Base-by-base conservation (phyloP, 306 rosid species). In the Cicer judaicum region DNA sequence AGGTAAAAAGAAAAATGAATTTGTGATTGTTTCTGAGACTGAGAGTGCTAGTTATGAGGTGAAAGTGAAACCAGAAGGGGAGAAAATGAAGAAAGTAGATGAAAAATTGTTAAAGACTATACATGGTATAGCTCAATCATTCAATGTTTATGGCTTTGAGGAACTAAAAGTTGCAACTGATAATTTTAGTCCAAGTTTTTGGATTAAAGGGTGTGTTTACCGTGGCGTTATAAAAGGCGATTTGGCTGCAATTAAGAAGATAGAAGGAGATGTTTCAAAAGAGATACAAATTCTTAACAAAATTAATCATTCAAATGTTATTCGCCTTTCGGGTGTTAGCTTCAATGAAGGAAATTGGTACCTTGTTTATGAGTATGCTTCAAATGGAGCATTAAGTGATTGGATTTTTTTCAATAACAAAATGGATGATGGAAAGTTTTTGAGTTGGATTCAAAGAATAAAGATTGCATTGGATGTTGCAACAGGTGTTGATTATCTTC, bases 381-480 rank as follows among this genome's bases (percentile, higher is more conserved):
- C 88, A 1, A 91, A 91, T 76, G 96, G 96, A 55, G 48, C 88
- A 46, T 86, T 94, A 72, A 90, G 87, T 72, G 94, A 83, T 12
- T 90, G 96, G 96, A 85, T 94, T 61, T 82, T 70, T 48, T 40
- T 63, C 40, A 77, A 72, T 72, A 78, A 40, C 19, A 52, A 57
- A 57, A 59, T 48, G 6, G 68, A 79, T 50, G 70, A 80, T 50
- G 89, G 72, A 1, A 91, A 80, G 50, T 62, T 82, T 67, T 75
- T 91, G 65, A 88, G 61, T 79, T 94, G 98, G 97, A 81, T 56
- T 0, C 94, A 87, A 72, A 87, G 96, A 73, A 78, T 90, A 11
- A 92, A 85, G 66, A 82, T 94, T 74, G 83, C 85, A 12, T 74
- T 94, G 36, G 98, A 94, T 84, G 96, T 90, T 39, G 96, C 96